Conservation (phyloP, 2,329 filamentous ascomycete genomes). For the Celoporthe dispersa region DNA sequence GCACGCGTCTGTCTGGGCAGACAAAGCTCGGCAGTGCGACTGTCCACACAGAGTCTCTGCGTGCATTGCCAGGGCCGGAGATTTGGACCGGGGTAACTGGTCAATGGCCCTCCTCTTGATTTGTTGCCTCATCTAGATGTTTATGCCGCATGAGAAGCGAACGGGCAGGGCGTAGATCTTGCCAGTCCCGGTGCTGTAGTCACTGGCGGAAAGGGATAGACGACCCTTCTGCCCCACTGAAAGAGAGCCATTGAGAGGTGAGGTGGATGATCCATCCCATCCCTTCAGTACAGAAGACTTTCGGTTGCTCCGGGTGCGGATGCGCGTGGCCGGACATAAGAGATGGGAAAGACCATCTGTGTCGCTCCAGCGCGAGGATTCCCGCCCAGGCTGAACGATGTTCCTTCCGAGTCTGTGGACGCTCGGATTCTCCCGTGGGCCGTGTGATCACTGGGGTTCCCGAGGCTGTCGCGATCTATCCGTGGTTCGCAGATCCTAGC, state of each 20-base stretch:
- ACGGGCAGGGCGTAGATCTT: neutral
- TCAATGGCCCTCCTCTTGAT: slow-evolving; percentile 5
- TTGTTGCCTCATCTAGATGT: slow-evolving; percentile 16
- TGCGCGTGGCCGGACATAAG: neutral
- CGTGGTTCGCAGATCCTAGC: neutral
- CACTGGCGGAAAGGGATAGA: neutral
- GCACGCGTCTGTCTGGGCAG: neutral
- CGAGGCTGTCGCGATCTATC: neutral
- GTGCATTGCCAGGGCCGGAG: slow-evolving; percentile 19
- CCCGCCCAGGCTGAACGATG: neutral
- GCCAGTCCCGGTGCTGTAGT: neutral
- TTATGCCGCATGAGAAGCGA: slow-evolving; percentile 14
- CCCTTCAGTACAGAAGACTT: neutral
- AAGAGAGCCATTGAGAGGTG: neutral
- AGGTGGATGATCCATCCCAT: neutral
- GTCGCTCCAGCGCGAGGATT: neutral
- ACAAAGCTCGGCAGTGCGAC: neutral
- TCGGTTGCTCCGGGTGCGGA: neutral
- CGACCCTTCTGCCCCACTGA: neutral
- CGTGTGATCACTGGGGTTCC: neutral
- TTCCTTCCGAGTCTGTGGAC: neutral
- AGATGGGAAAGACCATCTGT: neutral
- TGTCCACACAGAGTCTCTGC: neutral
- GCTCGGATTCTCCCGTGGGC: neutral
- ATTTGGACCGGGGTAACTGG: slow-evolving; percentile 15